Base-by-base conservation (phyloP, 805 yeast genomes). In the Saccharomyces kudriavzevii region DNA sequence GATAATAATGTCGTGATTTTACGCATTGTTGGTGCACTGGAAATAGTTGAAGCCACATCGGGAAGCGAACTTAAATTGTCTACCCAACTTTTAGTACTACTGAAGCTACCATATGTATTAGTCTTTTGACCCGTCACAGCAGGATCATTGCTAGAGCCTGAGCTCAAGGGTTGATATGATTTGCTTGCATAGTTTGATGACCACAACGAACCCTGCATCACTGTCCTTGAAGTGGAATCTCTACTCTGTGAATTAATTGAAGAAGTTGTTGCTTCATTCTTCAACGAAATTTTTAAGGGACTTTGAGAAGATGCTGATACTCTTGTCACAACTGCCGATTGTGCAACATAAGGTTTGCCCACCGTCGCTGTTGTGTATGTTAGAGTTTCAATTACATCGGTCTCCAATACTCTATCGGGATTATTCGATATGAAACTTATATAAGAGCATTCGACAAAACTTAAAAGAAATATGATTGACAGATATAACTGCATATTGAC, bases 1-100 rank as follows among this genome's bases (percentile, higher is more conserved):
- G 56, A 49, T 31, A 58, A 40, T 29, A 56, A 45, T 10, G 60
- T 57, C 3, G 60, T 49, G 24, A 55, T 52, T 35, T 54, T 47
- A 45, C 40, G 45, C 26, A 54, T 45, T 35, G 43, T 17, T 17
- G 43, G 4, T 6, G 22, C 43, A 35, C 24, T 35, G 8, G 43
- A 17, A 17, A 17, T 20, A 17, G 3, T 9, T 6, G 52, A 40
- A 20, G 46, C 46, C 0, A 52, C 28, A 14, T 28, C 51, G 13
- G 45, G 35, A 27, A 40, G 40, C 11, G 56, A 35, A 17, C 43
- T 20, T 2, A 10, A 17, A 35, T 9, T 17, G 11, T 17, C 11
- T 17, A 17, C 24, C 4, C 24, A 17, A 8, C 43, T 20, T 35
- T 2, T 35, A 17, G 24, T 35, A 17, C 4, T 20, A 9, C 4